Conservation (phyloP, 148 eudicot species). For the Silene conica region DNA sequence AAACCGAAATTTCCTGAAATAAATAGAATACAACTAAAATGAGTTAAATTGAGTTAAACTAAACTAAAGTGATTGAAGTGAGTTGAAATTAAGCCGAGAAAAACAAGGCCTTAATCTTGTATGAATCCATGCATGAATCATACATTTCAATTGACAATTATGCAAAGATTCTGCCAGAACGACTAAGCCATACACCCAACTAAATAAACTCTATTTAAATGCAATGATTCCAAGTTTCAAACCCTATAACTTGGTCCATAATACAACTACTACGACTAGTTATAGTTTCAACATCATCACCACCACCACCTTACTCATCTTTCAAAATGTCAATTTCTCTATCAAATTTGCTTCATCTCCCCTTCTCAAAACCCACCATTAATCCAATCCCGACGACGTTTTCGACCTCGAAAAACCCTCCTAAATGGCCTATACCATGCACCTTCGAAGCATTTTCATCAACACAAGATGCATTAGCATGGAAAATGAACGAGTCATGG, state of each 20-base stretch:
- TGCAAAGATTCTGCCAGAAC: not conserved
- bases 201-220: not conserved
- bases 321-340: constrained; percentile 20
- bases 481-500: not conserved
- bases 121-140: no score
- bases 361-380: constrained; percentile 8
- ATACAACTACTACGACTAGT: not conserved
- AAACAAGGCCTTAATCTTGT: no score
- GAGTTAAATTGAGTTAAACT: no score
- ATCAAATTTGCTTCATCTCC: constrained; percentile 11
- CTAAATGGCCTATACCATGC: not conserved
- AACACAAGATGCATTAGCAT: constrained; percentile 8
- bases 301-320: not conserved
- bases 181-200: not conserved
- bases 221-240: not conserved
- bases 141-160: no score
- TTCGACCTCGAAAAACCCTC: constrained; percentile 10
- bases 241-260: not conserved
- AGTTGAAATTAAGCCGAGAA: no score
- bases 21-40: no score
- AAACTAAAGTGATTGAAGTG: no score
- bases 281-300: not conserved
- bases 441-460: constrained; percentile 6
- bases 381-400: not conserved
- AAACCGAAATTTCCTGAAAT: no score